Percentiles rank a stretch among this genome's conserved stretches.
Conservation (phyloP, 1,284 basidiomycete species). For the Fomitiporia mediterranea region DNA sequence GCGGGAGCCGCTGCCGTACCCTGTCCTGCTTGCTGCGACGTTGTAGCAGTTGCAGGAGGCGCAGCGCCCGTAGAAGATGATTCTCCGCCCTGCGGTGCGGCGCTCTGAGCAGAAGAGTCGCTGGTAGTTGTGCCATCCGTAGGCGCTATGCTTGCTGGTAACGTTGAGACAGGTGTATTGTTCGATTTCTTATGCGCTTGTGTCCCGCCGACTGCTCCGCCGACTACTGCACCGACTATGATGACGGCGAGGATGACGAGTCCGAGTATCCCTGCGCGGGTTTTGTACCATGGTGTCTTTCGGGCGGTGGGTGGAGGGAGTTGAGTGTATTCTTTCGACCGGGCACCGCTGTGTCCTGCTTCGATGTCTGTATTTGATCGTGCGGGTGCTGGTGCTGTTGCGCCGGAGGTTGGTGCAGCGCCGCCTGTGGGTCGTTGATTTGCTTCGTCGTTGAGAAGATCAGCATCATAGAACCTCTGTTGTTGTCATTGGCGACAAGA, state of each 20-base stretch:
- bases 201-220: constrained; percentile 57
- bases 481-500: background rate
- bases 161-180: background rate
- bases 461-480: constrained; percentile 20
- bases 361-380: constrained; percentile 30
- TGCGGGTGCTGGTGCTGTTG: constrained; percentile 10
- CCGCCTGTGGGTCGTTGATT: background rate
- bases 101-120: background rate
- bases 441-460: constrained; percentile 13
- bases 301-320: constrained; percentile 8
- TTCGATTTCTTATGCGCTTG: constrained; percentile 23
- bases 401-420: background rate
- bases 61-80: background rate
- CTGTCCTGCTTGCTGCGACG: too few relatives aligned
- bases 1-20: too few relatives aligned
- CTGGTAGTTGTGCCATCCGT: background rate
- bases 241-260: constrained; percentile 35
- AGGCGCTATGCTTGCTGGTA: background rate
- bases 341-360: constrained; percentile 22
- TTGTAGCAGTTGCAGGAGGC: background rate
- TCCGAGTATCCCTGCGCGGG: constrained; percentile 35
- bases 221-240: constrained; percentile 51
- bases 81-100: background rate
- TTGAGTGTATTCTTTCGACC: constrained; percentile 17
- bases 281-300: constrained; percentile 32